Base-by-base conservation (phyloP, 352 stramenopile species). In the Phytophthora pini region DNA sequence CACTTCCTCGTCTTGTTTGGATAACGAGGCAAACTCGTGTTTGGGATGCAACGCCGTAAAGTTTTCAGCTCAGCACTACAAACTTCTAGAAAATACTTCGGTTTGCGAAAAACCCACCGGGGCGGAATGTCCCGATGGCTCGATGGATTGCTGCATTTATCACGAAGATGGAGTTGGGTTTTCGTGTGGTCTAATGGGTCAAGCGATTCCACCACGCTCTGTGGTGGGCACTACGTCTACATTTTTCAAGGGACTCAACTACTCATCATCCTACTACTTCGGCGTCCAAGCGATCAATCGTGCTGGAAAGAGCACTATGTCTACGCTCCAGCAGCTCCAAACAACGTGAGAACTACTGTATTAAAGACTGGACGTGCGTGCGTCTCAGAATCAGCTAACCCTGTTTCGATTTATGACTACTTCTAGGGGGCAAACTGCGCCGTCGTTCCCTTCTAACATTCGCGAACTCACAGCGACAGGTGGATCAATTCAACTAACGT, bases 231-330 rank as follows among this genome's bases (percentile, higher is more conserved):
- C 74, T 13, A 89, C 79, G 13, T 65, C 73, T 11, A 67, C 69
- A 1, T n/a, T 68, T 22, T 84, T 89, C 40, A 63, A 69, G 17
- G 58, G 56, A 4, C 63, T 92, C 0, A 79, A 74, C 24, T 72
- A 79, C 36, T 87, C 80, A 6, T 77, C 80, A 10, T 68, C 47
- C 2, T 92, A 90, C 39, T 85, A 76, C 48, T 72, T 88, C 44
- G 77, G 76, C 20, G 75, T 90, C 0, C 71, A 78, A 74, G 79
- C 71, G 1, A 77, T 70, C 29, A 90, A 82, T 49, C 26, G 45
- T 9, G 62, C 77, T 9, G 83, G 80, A 24, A 56, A 29, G 8
- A 84, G 83, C 29, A 20, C 5, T 1, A 56, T 64, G 6, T 86
- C 79, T 8, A 47, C 40, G 0, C 64, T 84, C 15, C 43, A 64